Conservation (phyloP, 805 yeast species). For the Yamadazyma takamatsuzukensis region DNA sequence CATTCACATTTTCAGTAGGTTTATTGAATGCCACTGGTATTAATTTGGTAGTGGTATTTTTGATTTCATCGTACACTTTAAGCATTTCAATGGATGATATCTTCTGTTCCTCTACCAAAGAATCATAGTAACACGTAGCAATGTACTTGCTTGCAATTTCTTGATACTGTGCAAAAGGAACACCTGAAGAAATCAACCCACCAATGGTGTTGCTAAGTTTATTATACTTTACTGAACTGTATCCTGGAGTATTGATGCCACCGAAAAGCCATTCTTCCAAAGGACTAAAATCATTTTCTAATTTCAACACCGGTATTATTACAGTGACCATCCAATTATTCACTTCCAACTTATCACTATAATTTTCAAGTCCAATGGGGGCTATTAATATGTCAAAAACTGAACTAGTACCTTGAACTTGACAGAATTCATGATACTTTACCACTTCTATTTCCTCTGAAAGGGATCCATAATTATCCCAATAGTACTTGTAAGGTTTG, state of each 20-base stretch:
- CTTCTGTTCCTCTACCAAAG: constrained; percentile 10
- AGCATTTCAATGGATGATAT: constrained; percentile 23
- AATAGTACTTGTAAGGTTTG: constrained; percentile 26
- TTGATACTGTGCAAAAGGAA: constrained; percentile 9
- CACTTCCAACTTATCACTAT: constrained; percentile 12
- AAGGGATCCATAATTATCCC: constrained; percentile 21
- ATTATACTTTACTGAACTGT: too few relatives aligned
- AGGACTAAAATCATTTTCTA: constrained; percentile 19
- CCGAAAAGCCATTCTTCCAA: constrained; percentile 24
- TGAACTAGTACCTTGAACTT: constrained; percentile 10
- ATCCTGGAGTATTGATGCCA: too few relatives aligned
- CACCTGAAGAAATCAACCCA: constrained; percentile 9
- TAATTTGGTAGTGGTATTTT: constrained; percentile 14
- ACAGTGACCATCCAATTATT: constrained; percentile 25
- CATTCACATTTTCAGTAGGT: neutral
- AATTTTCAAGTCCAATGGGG: constrained; percentile 18
- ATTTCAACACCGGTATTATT: constrained; percentile 23
- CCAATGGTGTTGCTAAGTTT: neutral
- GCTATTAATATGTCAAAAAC: constrained; percentile 19
- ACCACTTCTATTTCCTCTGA: constrained; percentile 3
- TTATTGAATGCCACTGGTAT: constrained; percentile 7
- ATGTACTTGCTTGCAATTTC: constrained; percentile 17
- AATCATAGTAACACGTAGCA: constrained; percentile 21
- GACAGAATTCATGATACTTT: constrained; percentile 14
- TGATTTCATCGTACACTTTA: constrained; percentile 26